These are phyloP conservation scores for Bidens hawaiensis DNA, from an alignment of 140 eudicot genomes.

Conservation along the genomic window DNA sequence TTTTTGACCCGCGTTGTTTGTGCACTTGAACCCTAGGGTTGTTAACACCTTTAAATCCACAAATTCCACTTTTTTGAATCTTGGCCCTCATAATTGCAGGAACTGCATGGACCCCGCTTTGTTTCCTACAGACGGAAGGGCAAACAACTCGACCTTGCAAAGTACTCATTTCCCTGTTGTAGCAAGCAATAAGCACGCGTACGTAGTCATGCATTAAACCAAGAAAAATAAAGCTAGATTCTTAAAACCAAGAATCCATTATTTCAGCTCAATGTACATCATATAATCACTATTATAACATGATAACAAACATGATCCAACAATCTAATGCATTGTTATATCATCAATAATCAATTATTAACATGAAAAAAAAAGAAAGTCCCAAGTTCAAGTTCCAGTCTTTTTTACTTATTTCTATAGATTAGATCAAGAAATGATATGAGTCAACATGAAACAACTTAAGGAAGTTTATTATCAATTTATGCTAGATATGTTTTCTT, in stretches of 20 bases:
- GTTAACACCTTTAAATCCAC: conserved; percentile 42
- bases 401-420: background rate
- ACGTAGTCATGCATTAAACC: conserved; percentile 3
- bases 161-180: conserved; percentile 46
- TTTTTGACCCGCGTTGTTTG: conserved; percentile 14
- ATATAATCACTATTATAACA: background rate
- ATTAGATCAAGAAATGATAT: background rate
- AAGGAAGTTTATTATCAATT: background rate
- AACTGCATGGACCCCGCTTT: conserved; percentile 35
- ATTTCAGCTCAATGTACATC: background rate
- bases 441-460: background rate
- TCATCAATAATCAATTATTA: background rate
- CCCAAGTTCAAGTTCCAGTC: background rate
- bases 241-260: background rate
- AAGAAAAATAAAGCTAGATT: background rate
- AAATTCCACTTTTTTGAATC: conserved; percentile 43
- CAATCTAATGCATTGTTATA: conserved; percentile 6
- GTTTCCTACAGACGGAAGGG: conserved; percentile 55
- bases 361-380: background rate
- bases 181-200: background rate
- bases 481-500: background rate
- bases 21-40: conserved; percentile 35
- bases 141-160: conserved; percentile 70
- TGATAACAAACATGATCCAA: conserved; percentile 10
- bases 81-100: conserved; percentile 40